These are phyloP conservation scores for Cymbidium sinense DNA, from an alignment of 106 monocot species.

Conservation along the genomic window DNA sequence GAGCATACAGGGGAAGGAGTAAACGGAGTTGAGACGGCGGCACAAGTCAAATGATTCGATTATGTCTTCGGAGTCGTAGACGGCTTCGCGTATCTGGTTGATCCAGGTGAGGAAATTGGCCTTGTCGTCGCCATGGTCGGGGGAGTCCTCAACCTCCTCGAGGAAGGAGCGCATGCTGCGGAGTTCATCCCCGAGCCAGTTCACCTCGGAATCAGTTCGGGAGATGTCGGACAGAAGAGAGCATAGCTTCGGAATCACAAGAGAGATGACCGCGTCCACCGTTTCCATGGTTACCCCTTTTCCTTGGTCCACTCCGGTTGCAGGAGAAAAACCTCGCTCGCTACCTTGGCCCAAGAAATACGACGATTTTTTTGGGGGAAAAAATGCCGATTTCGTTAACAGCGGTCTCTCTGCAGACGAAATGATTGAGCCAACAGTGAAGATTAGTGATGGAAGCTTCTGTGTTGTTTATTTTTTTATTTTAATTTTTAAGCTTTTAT, in stretches of 20 bases:
- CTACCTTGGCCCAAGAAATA: too few relatives aligned
- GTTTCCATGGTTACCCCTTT: too few relatives aligned
- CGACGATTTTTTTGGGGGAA: too few relatives aligned
- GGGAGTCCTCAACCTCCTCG: neutral
- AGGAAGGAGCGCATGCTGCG: slow-evolving; percentile 14
- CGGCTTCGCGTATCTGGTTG: slow-evolving; percentile 3
- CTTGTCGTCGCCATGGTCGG: neutral
- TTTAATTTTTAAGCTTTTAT: too few relatives aligned
- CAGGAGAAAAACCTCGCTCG: too few relatives aligned
- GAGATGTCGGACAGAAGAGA: slow-evolving; percentile 4
- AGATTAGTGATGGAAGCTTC: too few relatives aligned
- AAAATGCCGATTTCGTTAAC: too few relatives aligned
- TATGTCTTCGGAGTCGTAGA: slow-evolving; percentile 9
- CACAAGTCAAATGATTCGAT: neutral
- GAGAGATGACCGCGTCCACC: too few relatives aligned
- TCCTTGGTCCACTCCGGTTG: too few relatives aligned
- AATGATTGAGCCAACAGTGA: too few relatives aligned
- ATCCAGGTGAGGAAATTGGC: neutral
- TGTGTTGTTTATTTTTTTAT: too few relatives aligned
- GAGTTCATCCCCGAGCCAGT: slow-evolving; percentile 25
- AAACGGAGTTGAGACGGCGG: neutral
- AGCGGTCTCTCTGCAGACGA: too few relatives aligned
- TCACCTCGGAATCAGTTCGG: neutral
- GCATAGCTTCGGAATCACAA: neutral
- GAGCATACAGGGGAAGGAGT: neutral